Evolutionary conservation across 2,329 filamentous ascomycete species (phyloP).

Genomic region (Fusarium ambrosium): DNA sequence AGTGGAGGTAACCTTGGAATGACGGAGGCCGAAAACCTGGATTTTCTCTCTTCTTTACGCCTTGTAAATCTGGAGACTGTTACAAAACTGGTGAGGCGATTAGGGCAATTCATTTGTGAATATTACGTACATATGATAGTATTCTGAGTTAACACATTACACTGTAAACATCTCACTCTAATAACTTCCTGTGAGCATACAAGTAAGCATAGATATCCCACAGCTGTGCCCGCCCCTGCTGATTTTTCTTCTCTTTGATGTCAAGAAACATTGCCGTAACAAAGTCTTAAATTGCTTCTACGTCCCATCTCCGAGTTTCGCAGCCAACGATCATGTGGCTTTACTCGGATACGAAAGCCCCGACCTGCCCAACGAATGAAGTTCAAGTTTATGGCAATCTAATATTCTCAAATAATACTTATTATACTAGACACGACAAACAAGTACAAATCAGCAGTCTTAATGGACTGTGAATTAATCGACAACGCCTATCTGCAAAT

Average conservation of each 20-base stretch:
- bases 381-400: background rate
- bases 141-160: background rate
- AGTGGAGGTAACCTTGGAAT: background rate
- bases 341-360: background rate
- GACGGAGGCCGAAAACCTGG: background rate
- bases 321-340: background rate
- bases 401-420: background rate
- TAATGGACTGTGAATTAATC: background rate
- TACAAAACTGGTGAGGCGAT: constrained; percentile 7
- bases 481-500: background rate
- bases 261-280: background rate
- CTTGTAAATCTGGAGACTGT: constrained; percentile 6
- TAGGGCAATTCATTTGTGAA: background rate
- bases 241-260: background rate
- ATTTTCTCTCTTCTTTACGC: background rate
- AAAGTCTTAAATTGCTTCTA: background rate
- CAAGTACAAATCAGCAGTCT: background rate
- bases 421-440: background rate
- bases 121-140: background rate
- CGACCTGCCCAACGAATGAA: background rate
- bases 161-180: background rate
- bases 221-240: background rate
- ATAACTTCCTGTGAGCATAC: background rate
- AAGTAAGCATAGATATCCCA: background rate
- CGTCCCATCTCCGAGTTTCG: background rate